Percentiles rank a stretch among this genome's conserved stretches.
Conservation (phyloP, 257 asterid genomes). For the Salvia rosmarinus region DNA sequence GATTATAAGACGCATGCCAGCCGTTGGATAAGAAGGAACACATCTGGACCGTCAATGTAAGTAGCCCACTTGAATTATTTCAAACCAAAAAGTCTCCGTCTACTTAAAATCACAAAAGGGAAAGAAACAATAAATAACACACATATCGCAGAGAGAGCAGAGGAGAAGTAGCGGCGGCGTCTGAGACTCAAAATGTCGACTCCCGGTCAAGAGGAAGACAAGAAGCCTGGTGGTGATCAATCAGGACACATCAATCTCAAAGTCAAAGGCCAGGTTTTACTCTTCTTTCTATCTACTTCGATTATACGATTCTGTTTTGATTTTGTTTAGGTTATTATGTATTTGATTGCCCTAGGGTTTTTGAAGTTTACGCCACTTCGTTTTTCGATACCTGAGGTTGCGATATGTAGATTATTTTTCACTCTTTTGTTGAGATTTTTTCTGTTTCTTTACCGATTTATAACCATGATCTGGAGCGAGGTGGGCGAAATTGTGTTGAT, state of each 20-base stretch:
- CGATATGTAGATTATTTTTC: background rate
- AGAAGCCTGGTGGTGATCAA: constrained; percentile 18
- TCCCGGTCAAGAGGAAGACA: constrained; percentile 21
- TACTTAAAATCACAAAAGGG: background rate
- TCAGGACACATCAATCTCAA: constrained; percentile 12
- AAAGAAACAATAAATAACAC: background rate
- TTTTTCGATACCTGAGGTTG: background rate
- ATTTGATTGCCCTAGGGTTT: background rate
- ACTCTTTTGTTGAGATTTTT: background rate
- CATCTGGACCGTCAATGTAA: background rate
- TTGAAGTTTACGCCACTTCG: too few relatives aligned
- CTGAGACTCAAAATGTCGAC: background rate
- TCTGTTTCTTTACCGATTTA: background rate
- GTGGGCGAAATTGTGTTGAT: background rate
- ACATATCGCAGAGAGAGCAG: background rate
- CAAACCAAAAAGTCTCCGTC: background rate
- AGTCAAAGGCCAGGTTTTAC: constrained; percentile 8
- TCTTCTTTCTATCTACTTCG: background rate
- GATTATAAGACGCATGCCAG: background rate
- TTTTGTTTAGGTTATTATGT: background rate
- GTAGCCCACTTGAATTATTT: background rate
- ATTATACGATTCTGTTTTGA: background rate
- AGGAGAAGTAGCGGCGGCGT: background rate
- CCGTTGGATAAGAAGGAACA: background rate
- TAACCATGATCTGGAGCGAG: too few relatives aligned